Conservation (phyloP, 2,329 filamentous ascomycete species). For the Teratosphaeriaceae sp. region DNA sequence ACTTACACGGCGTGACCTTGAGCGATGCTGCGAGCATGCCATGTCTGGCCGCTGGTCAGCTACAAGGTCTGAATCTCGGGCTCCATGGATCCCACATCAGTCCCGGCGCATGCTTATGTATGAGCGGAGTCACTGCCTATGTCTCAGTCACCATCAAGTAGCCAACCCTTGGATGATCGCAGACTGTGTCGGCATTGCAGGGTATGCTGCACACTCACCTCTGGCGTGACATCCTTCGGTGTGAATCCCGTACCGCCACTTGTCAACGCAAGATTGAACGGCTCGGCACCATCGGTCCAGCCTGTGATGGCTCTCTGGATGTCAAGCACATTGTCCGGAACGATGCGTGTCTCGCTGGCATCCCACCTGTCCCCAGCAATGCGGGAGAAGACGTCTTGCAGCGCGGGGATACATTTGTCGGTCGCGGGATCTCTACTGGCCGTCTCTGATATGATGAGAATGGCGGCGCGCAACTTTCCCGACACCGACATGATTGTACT, state of each 20-base stretch:
- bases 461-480: slow-evolving; percentile 57
- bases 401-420: slow-evolving; percentile 62
- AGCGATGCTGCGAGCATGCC: slow-evolving; percentile 86
- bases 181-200: too few relatives aligned
- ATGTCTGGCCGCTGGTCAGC: slow-evolving; percentile 47
- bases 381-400: slow-evolving; percentile 62
- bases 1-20: slow-evolving; percentile 80
- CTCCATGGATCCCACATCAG: slow-evolving; percentile 54
- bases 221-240: slow-evolving; percentile 75
- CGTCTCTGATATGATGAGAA: slow-evolving; percentile 88
- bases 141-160: slow-evolving; percentile 1
- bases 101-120: slow-evolving; percentile 81
- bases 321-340: slow-evolving; percentile 65
- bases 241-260: slow-evolving; percentile 95
- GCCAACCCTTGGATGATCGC: neutral
- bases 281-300: slow-evolving; percentile 61
- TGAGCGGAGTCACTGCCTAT: slow-evolving; percentile 68
- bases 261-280: slow-evolving; percentile 71
- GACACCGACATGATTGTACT: neutral
- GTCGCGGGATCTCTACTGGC: slow-evolving; percentile 71
- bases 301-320: slow-evolving; percentile 67
- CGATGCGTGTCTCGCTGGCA: slow-evolving; percentile 62
- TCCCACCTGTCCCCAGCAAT: slow-evolving; percentile 67
- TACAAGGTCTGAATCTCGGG: neutral
- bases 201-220: too few relatives aligned